Conservation (phyloP, 2,329 filamentous ascomycete species). For the Aureobasidium sp. region DNA sequence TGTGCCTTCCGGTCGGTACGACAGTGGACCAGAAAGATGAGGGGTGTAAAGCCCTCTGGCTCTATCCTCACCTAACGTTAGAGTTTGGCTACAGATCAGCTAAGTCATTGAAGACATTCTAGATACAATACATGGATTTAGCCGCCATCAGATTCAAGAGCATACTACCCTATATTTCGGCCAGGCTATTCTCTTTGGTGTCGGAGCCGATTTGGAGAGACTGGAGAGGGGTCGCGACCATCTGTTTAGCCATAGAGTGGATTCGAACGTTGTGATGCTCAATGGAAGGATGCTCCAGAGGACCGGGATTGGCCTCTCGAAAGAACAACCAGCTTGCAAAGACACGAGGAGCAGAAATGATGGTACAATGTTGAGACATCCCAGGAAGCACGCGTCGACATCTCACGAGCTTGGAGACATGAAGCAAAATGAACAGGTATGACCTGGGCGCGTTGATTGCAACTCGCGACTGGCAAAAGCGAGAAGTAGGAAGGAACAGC, state of each 20-base stretch:
- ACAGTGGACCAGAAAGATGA: slow-evolving; percentile 28
- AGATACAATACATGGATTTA: not conserved
- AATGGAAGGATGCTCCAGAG: not conserved
- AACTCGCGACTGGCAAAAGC: not conserved
- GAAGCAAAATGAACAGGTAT: too few species aligned
- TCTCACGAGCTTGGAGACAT: not conserved
- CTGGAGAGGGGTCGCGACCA: not conserved
- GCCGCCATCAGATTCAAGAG: not conserved
- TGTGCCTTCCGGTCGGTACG: slow-evolving; percentile 22
- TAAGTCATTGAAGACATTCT: not conserved
- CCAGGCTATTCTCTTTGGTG: not conserved
- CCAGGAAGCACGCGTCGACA: not conserved
- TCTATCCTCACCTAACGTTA: not conserved
- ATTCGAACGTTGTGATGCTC: too few species aligned
- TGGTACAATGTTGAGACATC: not conserved
- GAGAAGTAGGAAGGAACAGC: not conserved
- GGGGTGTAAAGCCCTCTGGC: slow-evolving; percentile 38
- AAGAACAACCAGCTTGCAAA: too few species aligned
- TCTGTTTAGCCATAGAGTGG: not conserved
- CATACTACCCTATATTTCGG: not conserved
- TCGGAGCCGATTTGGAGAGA: not conserved
- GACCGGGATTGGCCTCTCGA: not conserved
- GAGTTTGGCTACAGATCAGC: not conserved
- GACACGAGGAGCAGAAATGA: not conserved
- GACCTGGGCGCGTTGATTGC: not conserved